Base-by-base conservation (phyloP, 169 alveolate species). In the Theileria parva region DNA sequence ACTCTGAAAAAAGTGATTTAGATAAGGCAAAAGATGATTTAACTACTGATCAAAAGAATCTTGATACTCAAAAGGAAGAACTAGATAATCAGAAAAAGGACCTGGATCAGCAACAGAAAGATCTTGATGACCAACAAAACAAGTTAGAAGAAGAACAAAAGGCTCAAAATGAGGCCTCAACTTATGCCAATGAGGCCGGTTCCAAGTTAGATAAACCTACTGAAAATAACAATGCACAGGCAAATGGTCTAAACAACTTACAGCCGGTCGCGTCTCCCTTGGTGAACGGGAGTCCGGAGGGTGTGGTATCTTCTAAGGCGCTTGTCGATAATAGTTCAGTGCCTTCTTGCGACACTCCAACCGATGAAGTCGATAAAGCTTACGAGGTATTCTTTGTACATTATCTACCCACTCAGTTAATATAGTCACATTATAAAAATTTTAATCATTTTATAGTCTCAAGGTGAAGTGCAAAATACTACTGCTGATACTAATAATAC, bases 181-280 rank as follows among this genome's bases (percentile, higher is more conserved):
- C 34, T 44, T 4, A 1, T 4, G 53, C 12, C 53, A 32, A 9
- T 13, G 79, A 71, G 48, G 64, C 53, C 5, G 6, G 27, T 25
- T 59, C 69, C 73, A 51, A 73, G 63, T 37, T 57, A 59, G 80
- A 73, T 3, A 44, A 37, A 59, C 21, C 23, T 59, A 65, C 1
- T 37, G 51, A 37, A 37, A 25, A 53, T 32, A 15, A 13, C 13
- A 27, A 21, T 17, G 37, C 79, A n/a, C 81, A n/a, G 64, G 32
- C 51, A 55, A 57, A 17, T 15, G 32, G 30, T 63, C 25, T 83
- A 13, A 76, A 39, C 17, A 12, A 53, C 21, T 34, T 70, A 2
- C 78, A 83, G 66, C 89, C 89, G 27, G 66, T 83, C 80, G 85
- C 89, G 44, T 44, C 86, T n/a, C 89, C 83, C 30, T 34, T 68